These are phyloP conservation scores for Irpex rosettiformis DNA, from an alignment of 1,284 basidiomycete genomes.

Conservation along the genomic window DNA sequence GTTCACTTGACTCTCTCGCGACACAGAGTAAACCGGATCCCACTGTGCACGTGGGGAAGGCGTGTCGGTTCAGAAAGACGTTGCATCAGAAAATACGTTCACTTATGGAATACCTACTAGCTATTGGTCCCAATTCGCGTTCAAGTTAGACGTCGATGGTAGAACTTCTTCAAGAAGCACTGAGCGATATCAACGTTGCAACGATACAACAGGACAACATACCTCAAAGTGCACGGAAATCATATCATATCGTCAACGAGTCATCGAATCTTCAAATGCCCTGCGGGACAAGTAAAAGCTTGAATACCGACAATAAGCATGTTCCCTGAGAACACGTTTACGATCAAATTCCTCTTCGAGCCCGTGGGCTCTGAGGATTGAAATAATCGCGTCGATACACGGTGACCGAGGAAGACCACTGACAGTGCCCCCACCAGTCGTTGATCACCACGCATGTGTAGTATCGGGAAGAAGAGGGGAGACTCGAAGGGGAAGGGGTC, in stretches of 20 bases:
- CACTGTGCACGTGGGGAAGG: background rate
- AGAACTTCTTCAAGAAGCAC: background rate
- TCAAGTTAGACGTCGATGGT: too few relatives aligned
- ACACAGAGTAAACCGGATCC: background rate
- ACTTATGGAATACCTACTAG: background rate
- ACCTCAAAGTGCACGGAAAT: background rate
- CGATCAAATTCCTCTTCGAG: background rate
- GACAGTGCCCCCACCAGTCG: too few relatives aligned
- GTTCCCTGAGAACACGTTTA: background rate
- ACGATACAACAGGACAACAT: background rate
- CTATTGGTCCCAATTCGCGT: too few relatives aligned
- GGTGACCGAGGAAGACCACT: too few relatives aligned
- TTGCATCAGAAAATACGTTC: background rate
- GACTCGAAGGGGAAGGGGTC: too few relatives aligned
- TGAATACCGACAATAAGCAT: background rate
- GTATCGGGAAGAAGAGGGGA: background rate
- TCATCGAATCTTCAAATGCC: too few relatives aligned
- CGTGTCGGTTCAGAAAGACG: background rate
- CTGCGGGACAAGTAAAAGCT: too few relatives aligned
- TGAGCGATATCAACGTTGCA: background rate
- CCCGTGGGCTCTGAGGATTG: background rate
- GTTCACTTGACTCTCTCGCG: background rate
- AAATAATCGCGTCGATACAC: background rate
- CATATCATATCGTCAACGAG: background rate
- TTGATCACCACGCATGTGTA: too few relatives aligned